Percentiles rank a stretch among this genome's conserved stretches.
phyloP scores from a whole-genome alignment of 768 basidiomycete species.

The Mycena latifolia region DNA sequence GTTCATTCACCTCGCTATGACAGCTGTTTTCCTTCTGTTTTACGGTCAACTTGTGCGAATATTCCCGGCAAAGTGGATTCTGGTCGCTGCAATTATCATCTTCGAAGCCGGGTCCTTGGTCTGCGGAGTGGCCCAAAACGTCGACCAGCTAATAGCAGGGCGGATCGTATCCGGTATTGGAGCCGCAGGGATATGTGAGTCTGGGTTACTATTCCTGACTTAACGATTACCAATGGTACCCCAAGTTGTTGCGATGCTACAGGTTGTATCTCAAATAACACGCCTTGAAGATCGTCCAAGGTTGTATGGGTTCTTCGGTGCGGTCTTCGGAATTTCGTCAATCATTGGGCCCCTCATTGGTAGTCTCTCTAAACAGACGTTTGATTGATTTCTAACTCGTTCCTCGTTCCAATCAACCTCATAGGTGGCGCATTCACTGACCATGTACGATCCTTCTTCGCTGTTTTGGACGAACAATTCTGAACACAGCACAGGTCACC shows the following conservation, averaged over 20 bases:
- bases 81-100: constrained; percentile 34
- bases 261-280: constrained; percentile 40
- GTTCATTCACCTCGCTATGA: background rate
- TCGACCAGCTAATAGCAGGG: constrained; percentile 52
- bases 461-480: too few relatives aligned
- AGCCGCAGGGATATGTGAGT: constrained; percentile 47
- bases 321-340: constrained; percentile 18
- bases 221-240: background rate
- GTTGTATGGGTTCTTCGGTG: constrained; percentile 54
- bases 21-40: constrained; percentile 42
- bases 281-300: constrained; percentile 43
- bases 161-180: constrained; percentile 57
- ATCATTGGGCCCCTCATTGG: constrained; percentile 42
- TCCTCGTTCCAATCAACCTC: too few relatives aligned
- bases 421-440: constrained; percentile 43
- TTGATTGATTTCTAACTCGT: too few relatives aligned
- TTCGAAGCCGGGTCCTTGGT: constrained; percentile 60
- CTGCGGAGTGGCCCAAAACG: constrained; percentile 48
- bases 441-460: background rate
- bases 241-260: constrained; percentile 13
- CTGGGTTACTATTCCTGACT: background rate
- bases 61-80: constrained; percentile 46
- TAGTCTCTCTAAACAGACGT: too few relatives aligned
- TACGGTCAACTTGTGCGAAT: constrained; percentile 47
- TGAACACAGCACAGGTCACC: constrained; percentile 11